Percentiles rank a stretch among this genome's conserved stretches.
Conservation (phyloP, 116 monocot species). For the Papilionanthe hybrid region DNA sequence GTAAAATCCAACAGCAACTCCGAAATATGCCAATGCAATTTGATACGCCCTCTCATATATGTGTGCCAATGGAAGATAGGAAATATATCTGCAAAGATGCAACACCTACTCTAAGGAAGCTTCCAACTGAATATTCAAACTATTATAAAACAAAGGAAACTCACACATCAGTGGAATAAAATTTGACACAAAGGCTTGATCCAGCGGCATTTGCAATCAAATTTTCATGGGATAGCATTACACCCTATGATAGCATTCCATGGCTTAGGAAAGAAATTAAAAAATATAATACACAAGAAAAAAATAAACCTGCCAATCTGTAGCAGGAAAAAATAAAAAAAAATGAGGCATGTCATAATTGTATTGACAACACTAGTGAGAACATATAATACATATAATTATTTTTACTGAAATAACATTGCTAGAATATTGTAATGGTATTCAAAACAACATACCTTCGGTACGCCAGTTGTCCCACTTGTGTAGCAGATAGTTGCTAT, state of each 20-base stretch:
- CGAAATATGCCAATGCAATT: slow-evolving; percentile 52
- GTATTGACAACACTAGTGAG: not conserved
- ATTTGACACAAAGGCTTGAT: slow-evolving; percentile 23
- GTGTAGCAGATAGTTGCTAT: slow-evolving; percentile 97
- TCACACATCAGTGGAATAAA: slow-evolving; percentile 76
- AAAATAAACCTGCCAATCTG: not conserved
- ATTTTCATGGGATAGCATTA: slow-evolving; percentile 69
- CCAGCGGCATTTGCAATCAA: slow-evolving; percentile 91
- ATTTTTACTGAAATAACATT: not conserved
- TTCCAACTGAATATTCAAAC: not conserved
- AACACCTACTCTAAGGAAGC: not conserved
- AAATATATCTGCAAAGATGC: slow-evolving; percentile 64
- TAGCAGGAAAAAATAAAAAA: too few species aligned
- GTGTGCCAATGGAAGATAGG: slow-evolving; percentile 97
- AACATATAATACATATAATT: not conserved
- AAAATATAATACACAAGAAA: not conserved
- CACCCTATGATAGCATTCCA: slow-evolving; percentile 53
- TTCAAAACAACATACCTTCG: slow-evolving; percentile 54
- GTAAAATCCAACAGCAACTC: slow-evolving; percentile 91
- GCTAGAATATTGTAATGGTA: not conserved
- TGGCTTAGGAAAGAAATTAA: not conserved
- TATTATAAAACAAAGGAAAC: slow-evolving; percentile 12
- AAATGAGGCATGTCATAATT: not conserved
- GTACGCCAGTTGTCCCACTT: slow-evolving; percentile 99
- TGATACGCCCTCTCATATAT: slow-evolving; percentile 94